These are phyloP conservation scores for Cladophialophora yegresii DNA, from an alignment of 2,329 filamentous ascomycete genomes.

Conservation along the genomic window DNA sequence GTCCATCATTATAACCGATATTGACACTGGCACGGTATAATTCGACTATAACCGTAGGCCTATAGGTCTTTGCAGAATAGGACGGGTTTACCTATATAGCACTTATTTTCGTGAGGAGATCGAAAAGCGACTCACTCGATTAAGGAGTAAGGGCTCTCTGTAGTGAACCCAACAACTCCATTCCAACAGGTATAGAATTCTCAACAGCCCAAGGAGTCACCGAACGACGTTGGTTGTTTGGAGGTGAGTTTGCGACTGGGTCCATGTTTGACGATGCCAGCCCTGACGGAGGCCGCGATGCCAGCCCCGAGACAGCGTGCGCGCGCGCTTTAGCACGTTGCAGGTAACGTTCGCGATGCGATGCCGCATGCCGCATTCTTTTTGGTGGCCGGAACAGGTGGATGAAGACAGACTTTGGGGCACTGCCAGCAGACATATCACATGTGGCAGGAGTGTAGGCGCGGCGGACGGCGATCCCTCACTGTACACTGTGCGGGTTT, in stretches of 20 bases:
- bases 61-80: no score
- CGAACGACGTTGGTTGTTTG: background rate
- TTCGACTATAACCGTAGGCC: no score
- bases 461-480: background rate
- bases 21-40: no score
- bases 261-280: conserved; percentile 2
- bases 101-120: no score
- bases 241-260: background rate
- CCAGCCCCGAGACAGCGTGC: conserved; percentile 2
- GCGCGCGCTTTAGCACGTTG: background rate
- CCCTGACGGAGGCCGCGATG: background rate
- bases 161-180: no score
- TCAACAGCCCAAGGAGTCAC: no score
- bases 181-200: no score
- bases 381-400: background rate
- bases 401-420: background rate
- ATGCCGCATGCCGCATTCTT: background rate
- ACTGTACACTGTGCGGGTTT: background rate
- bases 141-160: no score
- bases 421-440: conserved; percentile 1
- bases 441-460: background rate
- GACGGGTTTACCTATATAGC: no score
- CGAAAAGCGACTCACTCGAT: no score
- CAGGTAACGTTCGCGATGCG: background rate
- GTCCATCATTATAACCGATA: no score